Base-by-base conservation (phyloP, 208 protist species). In the Wallacemonas sp. region DNA sequence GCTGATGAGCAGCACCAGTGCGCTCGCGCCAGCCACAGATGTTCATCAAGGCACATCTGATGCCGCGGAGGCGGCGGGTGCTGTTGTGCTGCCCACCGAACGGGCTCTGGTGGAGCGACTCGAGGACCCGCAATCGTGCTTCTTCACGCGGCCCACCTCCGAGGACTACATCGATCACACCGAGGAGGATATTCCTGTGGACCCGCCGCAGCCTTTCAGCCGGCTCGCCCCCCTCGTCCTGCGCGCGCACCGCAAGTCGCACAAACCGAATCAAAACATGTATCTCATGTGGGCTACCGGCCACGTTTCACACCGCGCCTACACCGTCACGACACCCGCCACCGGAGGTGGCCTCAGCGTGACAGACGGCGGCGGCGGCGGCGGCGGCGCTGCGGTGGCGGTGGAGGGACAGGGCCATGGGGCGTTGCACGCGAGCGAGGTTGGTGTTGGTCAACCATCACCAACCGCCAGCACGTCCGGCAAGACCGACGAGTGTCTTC, bases 201-300 rank as follows among this genome's bases (percentile, higher is more conserved):
- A 84, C 46, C 84, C 84, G 8, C 76, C 81, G 49, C 81, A 85
- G 60, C 70, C 62, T 17, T 68, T 78, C 21, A 86, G 84, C 38
- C 74, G 69, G n/a, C 69, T 93, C 15, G 80, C 80, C 3, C 66
- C 75, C 8, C 65, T 86, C 11, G 67, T 94, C 41, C 73, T 91
- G 33, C 79, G 84, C 4, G 75, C 86, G 65, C 82, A 90, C 62
- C 84, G 80, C 14, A 55, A 59, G 12, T 77, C 87, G 41, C 88
- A 94, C 54, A 61, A 76, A 39, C 73, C 73, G 21, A 84, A 77
- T 64, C 75, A 75, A 17, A 82, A 79, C 59, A 84, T 94, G 79
- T 91, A 72, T 62, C 59, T 94, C 44, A 84, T 89, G 79, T 94
- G 84, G 84, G 84, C 84, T 14, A 36, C 62, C 15, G 87, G 87